Percentiles rank a stretch among this genome's conserved stretches.
These are phyloP conservation scores for Candida ascalaphidarum DNA, from an alignment of 805 yeast species.

Conservation along the genomic window DNA sequence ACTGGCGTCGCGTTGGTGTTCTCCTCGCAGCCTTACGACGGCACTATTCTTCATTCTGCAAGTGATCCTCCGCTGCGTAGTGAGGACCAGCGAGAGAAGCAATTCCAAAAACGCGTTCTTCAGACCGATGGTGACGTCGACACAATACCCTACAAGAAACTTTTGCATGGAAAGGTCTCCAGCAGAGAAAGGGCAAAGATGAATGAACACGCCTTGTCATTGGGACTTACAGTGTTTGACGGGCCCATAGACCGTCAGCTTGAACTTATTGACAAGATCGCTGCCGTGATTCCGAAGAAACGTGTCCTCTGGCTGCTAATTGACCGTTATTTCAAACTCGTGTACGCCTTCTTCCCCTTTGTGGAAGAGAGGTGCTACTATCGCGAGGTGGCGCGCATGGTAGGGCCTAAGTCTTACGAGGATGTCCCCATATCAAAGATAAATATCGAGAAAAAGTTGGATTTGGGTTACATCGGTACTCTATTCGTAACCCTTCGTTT, in stretches of 20 bases:
- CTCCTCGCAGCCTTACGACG: neutral
- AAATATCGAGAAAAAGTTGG: conserved; percentile 30
- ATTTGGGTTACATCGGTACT: conserved; percentile 43
- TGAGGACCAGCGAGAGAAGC: conserved; percentile 7
- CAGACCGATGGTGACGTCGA: conserved; percentile 17
- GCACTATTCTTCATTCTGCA: neutral
- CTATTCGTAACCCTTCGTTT: conserved; percentile 43
- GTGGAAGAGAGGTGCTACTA: conserved; percentile 17
- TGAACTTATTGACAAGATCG: conserved; percentile 9
- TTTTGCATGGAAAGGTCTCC: neutral
- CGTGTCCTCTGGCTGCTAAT: conserved; percentile 8
- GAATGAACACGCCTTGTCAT: conserved; percentile 19
- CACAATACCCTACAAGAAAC: conserved; percentile 9
- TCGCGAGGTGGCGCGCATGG: conserved; percentile 30
- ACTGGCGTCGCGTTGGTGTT: neutral
- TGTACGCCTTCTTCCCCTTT: conserved; percentile 13
- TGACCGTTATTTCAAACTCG: conserved; percentile 7
- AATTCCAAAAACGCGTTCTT: conserved; percentile 15
- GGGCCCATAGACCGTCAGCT: conserved; percentile 19
- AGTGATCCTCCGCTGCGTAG: no score
- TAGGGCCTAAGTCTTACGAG: conserved; percentile 19
- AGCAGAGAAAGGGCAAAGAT: conserved; percentile 7
- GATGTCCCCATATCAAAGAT: conserved; percentile 10
- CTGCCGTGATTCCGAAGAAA: conserved; percentile 9
- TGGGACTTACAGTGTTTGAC: conserved; percentile 27